Evolutionary conservation across 1,139 yeast species (phyloP), one percentile per base, ranked within the genome.

Genomic region (Meyerozyma smithsonii): DNA sequence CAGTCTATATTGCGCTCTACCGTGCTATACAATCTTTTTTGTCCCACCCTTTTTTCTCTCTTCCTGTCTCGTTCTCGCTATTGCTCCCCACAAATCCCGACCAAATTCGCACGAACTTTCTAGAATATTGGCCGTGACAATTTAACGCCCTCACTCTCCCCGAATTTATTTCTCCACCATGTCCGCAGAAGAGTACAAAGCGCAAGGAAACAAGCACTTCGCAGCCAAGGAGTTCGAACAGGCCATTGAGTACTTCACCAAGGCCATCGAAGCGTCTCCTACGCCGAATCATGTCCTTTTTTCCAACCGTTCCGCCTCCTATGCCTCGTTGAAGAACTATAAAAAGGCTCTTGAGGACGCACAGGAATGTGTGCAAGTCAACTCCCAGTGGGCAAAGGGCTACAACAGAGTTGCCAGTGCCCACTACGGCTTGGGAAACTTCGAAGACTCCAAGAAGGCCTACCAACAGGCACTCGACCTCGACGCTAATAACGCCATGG

Each of bases 371-470:
- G 81, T 85, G 39, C 74, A 77, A 54, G 79, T 88, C 64, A 88
- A 86, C 49, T 81, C 87, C 17, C 48, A 79, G 3, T 92, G 97
- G 97, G 89, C 96, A 16, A 92, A 92, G 64, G 98, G 97, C 37
- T 86, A 84, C 71, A 84, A 82, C 56, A 84, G 99, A 65, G 84
- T 86, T 38, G 99, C 89, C 42, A 92, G 97, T 49, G 98, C 98
- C 25, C 80, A 84, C 42, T 84, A 74, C 54, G 98, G 98, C 12
- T 71, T 85, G 47, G 90, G 90, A 16, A 77, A 86, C 46, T 73
- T 81, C 44, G 88, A 81, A 32, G 84, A 74, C 30, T 84, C 94
- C 33, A 78, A 79, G 51, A 66, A 65, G 36, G 74, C 85, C 28
- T 94, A 89, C 62, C 73, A 81, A 48, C 82, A 84, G 60, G 96